Evolutionary conservation across 768 basidiomycete genomes (phyloP), one percentile per base, ranked within the genome.

Genomic region (Leccinellum rugosiceps): DNA sequence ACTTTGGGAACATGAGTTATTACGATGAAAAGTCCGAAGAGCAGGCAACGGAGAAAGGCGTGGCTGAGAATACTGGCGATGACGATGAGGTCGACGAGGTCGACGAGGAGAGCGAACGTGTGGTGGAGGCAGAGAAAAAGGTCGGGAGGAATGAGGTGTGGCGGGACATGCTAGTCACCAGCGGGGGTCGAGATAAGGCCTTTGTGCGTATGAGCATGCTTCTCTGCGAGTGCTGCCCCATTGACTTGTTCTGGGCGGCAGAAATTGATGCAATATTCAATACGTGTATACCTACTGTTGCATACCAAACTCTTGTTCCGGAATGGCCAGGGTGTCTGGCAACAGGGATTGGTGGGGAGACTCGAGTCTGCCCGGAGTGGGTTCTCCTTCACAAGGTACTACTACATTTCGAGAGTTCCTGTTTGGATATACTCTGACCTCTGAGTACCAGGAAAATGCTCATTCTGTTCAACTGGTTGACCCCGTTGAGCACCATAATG

Each of bases 251-350:
- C 15, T 35, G 32, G 46, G 26, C 38, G 41, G 50, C 61, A 93
- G 91, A 94, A 94, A 92, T 65, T 92, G 55, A 84, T 94, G 55
- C 92, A 94, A 76, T 94, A 93, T 69, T 81, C 87, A 23, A 82
- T 94, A 59, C 83, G 83, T 48, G 74, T 92, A 51, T 90, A 86
- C 69, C 77, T 93, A 34, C 69, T 88, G 31, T 83, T 90, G 69
- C 91, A 94, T 67, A 72, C 74, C 52, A 77, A 82, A 3, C 48
- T 85, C 41, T 63, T 86, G 4, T 70, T 87, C 55, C 77, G 82
- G 53, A 76, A 75, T 55, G 41, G 65, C 60, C 61, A 60, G 25
- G 68, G 75, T 7, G 71, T 71, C 53, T 87, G 83, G 81, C 85
- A 87, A 61, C 67, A 73, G 5, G 82, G 79, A 52, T 65, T 92